Base-by-base conservation (phyloP, 23 red algal genomes). In the Gracilaria domingensis region DNA sequence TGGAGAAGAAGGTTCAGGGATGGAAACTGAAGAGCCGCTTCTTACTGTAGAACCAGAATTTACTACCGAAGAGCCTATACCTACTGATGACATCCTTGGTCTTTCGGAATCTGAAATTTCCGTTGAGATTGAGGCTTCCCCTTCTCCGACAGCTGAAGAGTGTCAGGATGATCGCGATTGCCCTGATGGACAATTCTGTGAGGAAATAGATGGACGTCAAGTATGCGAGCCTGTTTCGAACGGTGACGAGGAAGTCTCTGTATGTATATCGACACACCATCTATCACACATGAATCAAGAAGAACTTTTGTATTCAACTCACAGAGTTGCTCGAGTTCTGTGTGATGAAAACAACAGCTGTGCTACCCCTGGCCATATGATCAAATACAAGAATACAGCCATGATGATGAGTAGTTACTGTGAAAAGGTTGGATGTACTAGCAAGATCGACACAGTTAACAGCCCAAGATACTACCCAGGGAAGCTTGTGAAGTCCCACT, bases 341-440 rank as follows among this genome's bases (percentile, higher is more conserved):
- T 88, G 84, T 47, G 84, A 88, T 66, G 9, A 32, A 7, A 40
- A 55, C 13, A 42, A 47, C 14, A 88, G 67, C 24, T 88, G 84
- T 88, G 84, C 84, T 20, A 88, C 84, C 1, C 66, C 66, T 55
- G 84, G 84, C 44, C 84, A 88, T 66, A 88, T 88, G 30, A 45
- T 88, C 29, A 59, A 49, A n/a, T 76, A 60, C 67, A 54, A 76
- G 26, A 16, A 51, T 20, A 39, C 9, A 33, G n/a, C 84, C 8
- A 88, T 88, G 84, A 88, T 78, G 66, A 88, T 88, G 84, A 61
- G 84, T 28, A 76, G 65, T 26, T 88, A 88, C 61, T 88, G 84
- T 50, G 67, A 57, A 1, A 16, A 6, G 84, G 84, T 88, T 13
- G 69, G 36, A 35, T 88, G 84, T 35, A 65, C 18, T 12, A 36